Evolutionary conservation across 2,329 filamentous ascomycete genomes (phyloP).

Genomic region (Ambrosiella beaveri): DNA sequence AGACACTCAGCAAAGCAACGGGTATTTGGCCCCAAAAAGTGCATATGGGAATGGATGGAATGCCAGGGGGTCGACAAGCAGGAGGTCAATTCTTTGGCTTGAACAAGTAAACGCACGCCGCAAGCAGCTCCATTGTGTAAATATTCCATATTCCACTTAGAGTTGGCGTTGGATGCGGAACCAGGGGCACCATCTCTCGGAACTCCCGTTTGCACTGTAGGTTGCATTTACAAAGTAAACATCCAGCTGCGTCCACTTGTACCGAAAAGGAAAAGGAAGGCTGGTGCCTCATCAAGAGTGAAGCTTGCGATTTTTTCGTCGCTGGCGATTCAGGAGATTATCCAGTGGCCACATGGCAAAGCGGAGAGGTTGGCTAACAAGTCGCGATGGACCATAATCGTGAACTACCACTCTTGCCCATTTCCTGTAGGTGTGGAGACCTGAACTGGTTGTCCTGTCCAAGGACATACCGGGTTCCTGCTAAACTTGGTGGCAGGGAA

Average conservation of each 20-base stretch:
- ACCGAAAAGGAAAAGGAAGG: not conserved
- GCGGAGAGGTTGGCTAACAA: not conserved
- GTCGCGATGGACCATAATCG: not conserved
- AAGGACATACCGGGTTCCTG: not conserved
- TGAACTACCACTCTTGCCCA: not conserved
- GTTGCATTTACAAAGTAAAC: constrained; percentile 2
- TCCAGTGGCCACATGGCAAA: no score
- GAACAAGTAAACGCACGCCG: not conserved
- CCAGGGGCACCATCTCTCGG: not conserved
- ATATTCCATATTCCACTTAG: not conserved
- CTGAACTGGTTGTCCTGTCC: not conserved
- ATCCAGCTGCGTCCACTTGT: not conserved
- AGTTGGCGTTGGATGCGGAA: not conserved
- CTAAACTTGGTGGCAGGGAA: not conserved
- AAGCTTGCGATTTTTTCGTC: no score
- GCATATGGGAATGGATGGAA: constrained; percentile 2
- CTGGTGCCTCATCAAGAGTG: no score
- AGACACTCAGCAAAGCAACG: not conserved
- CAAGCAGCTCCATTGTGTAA: not conserved
- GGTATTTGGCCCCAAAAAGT: not conserved
- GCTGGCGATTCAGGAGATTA: no score
- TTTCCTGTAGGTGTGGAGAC: no score
- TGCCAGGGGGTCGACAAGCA: constrained; percentile 4
- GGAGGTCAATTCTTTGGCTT: constrained; percentile 16
- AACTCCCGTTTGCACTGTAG: not conserved